These are phyloP conservation scores for Yarrowia sp. DNA, from an alignment of 805 yeast species.

Conservation along the genomic window DNA sequence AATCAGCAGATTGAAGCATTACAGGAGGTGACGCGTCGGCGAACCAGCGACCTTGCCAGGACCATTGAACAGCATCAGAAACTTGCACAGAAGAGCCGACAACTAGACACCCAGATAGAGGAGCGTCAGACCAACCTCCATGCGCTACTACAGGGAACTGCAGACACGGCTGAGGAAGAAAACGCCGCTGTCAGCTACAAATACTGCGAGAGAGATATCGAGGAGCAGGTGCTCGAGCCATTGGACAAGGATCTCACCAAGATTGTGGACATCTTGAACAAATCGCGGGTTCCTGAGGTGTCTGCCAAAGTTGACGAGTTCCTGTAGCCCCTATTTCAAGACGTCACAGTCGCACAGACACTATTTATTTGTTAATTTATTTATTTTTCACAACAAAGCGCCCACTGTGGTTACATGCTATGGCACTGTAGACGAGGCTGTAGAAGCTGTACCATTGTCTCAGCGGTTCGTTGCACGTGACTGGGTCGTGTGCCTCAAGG, in stretches of 20 bases:
- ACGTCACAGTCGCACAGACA: no score
- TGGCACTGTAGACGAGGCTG: no score
- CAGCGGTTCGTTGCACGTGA: no score
- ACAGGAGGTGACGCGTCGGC: constrained; percentile 13
- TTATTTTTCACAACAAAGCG: no score
- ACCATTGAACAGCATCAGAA: background rate
- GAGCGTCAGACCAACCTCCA: background rate
- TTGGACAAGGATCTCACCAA: background rate
- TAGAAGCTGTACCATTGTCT: no score
- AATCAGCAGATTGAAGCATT: background rate
- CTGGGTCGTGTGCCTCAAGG: no score
- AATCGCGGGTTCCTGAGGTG: background rate
- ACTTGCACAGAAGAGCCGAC: background rate
- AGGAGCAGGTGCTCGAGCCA: background rate
- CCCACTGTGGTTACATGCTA: no score
- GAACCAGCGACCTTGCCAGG: background rate
- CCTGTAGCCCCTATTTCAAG: background rate
- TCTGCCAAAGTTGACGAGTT: constrained; percentile 1
- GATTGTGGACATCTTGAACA: background rate
- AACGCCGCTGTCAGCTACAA: background rate
- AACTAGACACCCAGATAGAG: background rate
- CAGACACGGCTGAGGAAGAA: background rate
- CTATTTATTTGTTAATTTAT: no score
- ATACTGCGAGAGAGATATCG: background rate
- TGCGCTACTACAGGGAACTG: background rate